Base-by-base conservation (phyloP, 1,284 basidiomycete genomes). In the Pyrrhoderma lamaoense region DNA sequence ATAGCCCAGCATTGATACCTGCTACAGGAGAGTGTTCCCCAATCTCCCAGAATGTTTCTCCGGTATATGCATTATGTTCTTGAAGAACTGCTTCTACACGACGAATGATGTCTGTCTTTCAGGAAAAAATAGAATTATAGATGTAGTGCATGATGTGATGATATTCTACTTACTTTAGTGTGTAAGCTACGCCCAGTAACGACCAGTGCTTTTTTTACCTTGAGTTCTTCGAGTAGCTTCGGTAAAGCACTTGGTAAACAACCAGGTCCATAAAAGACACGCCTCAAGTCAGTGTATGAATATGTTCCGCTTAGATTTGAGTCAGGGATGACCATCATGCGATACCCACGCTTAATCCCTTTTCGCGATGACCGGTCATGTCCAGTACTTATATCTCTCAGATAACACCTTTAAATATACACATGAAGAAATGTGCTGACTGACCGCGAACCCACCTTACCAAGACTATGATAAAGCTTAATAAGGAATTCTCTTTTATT, bases 11-110 rank as follows among this genome's bases (percentile, higher is more conserved):
- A n/a, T 70, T 66, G 59, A 90, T 85, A 8, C 77, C 83, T 13
- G 77, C 77, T 49, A 89, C 72, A 2, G 87, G 88, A 0, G 85
- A 71, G 60, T 90, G 86, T 64, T 91, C 75, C 8, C 84, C 85
- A 55, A 91, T 89, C 58, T 85, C 80, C 55, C 71, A 78, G 67
- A 87, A 89, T 3, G 83, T 88, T 21, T 72, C 76, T 45, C 77
- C 81, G 11, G 7, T 31, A 61, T 78, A 81, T 13, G 77, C 78
- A 54, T 72, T 64, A 55, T 69, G 68, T 44, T 76, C 73, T 52
- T 72, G 75, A 45, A 88, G 67, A 47, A 85, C 69, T 16, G 57
- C 64, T 63, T 85, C 79, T 4, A 88, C 70, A 47, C 67, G 71
- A 58, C 70, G 69, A n/a, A 87, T 74, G 9, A 84, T 72, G 57